Evolutionary conservation across 2,329 filamentous ascomycete species (phyloP), one percentile per base, ranked within the genome.

Genomic region (Apiospora koreana): DNA sequence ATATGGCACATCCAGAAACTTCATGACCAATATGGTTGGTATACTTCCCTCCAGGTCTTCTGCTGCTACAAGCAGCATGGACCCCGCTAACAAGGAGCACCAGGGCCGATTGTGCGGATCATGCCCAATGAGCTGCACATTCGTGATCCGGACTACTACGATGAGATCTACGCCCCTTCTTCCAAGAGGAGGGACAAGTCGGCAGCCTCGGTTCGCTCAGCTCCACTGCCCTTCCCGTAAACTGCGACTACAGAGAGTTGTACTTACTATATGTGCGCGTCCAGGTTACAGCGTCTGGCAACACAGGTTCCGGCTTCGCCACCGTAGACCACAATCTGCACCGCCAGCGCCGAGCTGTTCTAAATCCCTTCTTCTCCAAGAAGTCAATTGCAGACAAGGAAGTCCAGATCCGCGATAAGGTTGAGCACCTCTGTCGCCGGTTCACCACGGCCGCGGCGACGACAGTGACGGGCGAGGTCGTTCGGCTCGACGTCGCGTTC

Each of bases 1-100:
- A 82, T 77, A 18, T 82, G 79, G 73, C 79, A 83, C 69, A 82
- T 85, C 28, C 74, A 77, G 54, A 76, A 81, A 68, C 74, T 86
- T 73, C 84, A 86, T 73, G 74, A 81, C 65, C 72, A 76, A 72
- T 85, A 84, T 69, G 83, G 83, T 68, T 31, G 2, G 28, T 35
- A 18, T n/a, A 8, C 8, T 35, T n/a, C n/a, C 28, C 43, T 7
- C 6, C 7, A 14, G 16, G 21, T n/a, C 21, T 7, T 35, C 28
- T 35, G 2, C 25, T 31, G 14, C 16, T 31, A 14, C 9, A 6
- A 16, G 50, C 8, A 25, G n/a, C 1, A n/a, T n/a, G 18, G 8
- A 58, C 25, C 23, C 23, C 21, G 16, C 35, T 43, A 21, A 23
- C 10, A 3, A 25, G 3, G 42, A 25, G 28, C 8, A 4, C 35